Base-by-base conservation (phyloP, 2,329 filamentous ascomycete genomes). In the Aspergillus arachidicola region DNA sequence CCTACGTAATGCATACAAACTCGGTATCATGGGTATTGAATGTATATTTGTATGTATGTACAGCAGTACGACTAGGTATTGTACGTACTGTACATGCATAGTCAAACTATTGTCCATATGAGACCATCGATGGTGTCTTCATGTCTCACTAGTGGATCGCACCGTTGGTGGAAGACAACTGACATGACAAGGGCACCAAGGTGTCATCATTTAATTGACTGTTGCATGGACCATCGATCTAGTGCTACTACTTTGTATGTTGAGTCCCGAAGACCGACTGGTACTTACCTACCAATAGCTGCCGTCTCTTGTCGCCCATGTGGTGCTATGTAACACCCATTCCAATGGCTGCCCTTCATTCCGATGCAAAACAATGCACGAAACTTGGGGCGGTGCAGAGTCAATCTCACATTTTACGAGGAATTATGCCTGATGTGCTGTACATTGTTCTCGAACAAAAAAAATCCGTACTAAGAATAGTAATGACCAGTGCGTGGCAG, bases 371-470 rank as follows among this genome's bases (percentile, higher is more conserved):
- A 32, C 51, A 55, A 55, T 38, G 32, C 32, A 55, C 14, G 6
- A 21, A 55, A 55, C 34, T 34, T 38, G 14, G 51, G 48, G 51
- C 51, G n/a, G 51, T 38, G 51, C 32, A 30, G 7, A 38, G 32
- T 55, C 34, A 55, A 38, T 55, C 51, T 55, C 21, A 38, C 32
- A 55, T 34, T 54, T 23, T 55, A 55, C 51, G 32, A 55, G 10
- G n/a, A 38, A 38, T 55, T 38, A 26, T 55, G 51, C 51, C 51
- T 38, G 51, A 55, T 55, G 51, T 26, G 51, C 32, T 55, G 51
- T 38, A 38, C 51, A 54, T 38, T 38, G 30, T 21, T 38, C 34
- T 38, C 32, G 14, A 19, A 26, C 21, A 55, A 19, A 34, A 34
- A 21, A 38, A 3, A 26, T 7, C 6, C 3, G n/a, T 26, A 55